These are phyloP conservation scores for Canariomyces notabilis DNA, from an alignment of 2,329 filamentous ascomycete species.

Conservation along the genomic window DNA sequence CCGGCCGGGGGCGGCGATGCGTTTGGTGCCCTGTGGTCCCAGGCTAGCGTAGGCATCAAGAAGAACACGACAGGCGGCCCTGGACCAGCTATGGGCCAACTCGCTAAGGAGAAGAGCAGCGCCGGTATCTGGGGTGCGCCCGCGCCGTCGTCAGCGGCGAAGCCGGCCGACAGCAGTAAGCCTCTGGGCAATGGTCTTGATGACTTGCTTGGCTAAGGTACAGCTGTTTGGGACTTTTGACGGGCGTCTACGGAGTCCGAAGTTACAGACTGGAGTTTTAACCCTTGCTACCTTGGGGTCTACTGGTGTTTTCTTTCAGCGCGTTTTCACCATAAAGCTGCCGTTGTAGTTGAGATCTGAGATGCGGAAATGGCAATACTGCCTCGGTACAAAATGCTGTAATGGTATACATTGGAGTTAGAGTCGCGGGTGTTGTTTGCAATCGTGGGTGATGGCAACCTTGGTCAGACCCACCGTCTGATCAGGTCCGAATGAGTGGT, in stretches of 20 bases:
- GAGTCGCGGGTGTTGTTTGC: too few relatives aligned
- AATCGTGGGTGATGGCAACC: too few relatives aligned
- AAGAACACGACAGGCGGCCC: constrained; percentile 60
- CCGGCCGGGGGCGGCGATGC: constrained; percentile 67
- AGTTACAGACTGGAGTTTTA: too few relatives aligned
- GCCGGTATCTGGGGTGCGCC: constrained; percentile 89
- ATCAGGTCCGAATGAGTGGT: too few relatives aligned
- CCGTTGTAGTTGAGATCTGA: neutral
- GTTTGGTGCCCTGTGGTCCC: constrained; percentile 83
- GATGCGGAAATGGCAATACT: too few relatives aligned
- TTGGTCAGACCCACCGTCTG: too few relatives aligned
- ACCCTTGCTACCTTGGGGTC: too few relatives aligned
- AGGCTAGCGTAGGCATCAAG: constrained; percentile 68
- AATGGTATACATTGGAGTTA: too few relatives aligned
- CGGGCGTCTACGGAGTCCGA: too few relatives aligned
- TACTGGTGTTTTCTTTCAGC: too few relatives aligned
- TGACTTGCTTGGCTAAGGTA: constrained; percentile 43
- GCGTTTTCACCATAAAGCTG: neutral
- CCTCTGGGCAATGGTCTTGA: constrained; percentile 37
- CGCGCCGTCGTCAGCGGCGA: constrained; percentile 34
- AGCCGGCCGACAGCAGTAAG: constrained; percentile 15
- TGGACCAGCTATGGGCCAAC: constrained; percentile 79
- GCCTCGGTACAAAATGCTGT: too few relatives aligned
- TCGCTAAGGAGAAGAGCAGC: constrained; percentile 96
- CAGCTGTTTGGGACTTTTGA: neutral